Evolutionary conservation across 371 early-diverging fungal genomes (phyloP), one percentile per base, ranked within the genome.

Genomic region (Rhizopus arrhizus): DNA sequence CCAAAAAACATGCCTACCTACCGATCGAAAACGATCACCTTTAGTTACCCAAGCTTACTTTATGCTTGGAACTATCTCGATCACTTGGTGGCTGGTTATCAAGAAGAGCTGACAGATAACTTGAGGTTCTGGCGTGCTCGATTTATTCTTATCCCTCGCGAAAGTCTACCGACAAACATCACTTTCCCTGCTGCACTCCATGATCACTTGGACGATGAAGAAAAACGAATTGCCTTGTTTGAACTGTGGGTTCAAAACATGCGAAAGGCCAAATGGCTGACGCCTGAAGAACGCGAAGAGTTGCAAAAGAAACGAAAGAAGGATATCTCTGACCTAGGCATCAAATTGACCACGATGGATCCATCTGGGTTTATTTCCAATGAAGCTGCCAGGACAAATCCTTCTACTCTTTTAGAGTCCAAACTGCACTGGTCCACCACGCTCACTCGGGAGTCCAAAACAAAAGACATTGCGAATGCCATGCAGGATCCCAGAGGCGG

Each of bases 21-120:
- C 66, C 53, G 77, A 45, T 66, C 75, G 0, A 77, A 86, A 41
- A 69, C 58, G 0, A 72, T 91, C 4, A 70, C 62, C 0, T 97
- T 98, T 65, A 62, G 66, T 5, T 96, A 94, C 66, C 92, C 97
- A 5, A 72, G 80, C 12, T 61, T 90, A 8, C 77, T 85, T 31
- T 95, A 95, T 70, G 90, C 91, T 35, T 98, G 99, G 99, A 98
- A 96, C 65, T 92, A 90, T 46, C 75, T 96, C 29, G 98, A 97
- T 72, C 86, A 88, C 57, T 73, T 92, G 15, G 86, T 95, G 3
- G 84, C 91, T 7, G 98, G 97, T 22, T 90, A 91, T 57, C 89
- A 91, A 59, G 89, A 92, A 29, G 91, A 92, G 15, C 68, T 94
- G 62, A 91, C 86, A 0, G 93, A 95, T 43, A 80, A 87, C 9